Evolutionary conservation across 163 green algal species (phyloP), one percentile per base, ranked within the genome.

Genomic region (Prototheca stagnorum): DNA sequence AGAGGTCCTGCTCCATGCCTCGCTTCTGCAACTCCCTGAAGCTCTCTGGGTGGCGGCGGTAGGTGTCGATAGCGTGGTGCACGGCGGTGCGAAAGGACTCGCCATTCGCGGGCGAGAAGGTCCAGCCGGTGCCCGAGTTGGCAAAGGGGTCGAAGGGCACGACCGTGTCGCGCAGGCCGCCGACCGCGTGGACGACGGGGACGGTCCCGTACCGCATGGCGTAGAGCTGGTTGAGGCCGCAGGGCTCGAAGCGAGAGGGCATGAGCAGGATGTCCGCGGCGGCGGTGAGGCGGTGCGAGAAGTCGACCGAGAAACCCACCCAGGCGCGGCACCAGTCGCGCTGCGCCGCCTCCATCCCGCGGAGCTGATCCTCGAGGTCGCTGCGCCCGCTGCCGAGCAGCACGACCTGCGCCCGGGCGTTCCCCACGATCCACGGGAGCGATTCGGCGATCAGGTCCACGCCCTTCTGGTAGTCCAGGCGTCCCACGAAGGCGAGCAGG

Each of bases 381-480:
- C 74, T 65, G 5, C 84, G 65, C 23, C 90, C 90, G 31, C 56
- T 82, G 34, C 90, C 90, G 34, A 97, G 78, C 65, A 95, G 73
- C 21, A 97, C 72, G 27, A 99, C 70, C 75, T 98, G 90, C 20
- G 75, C 70, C n/a, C n/a, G n/a, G 8, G 77, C 57, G 26, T 94
- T 57, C 14, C 50, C 51, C 79, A 95, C 90, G 7, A 97, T 62
- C 86, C 87, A 93, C 26, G 85, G 73, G 50, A 83, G 80, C 61
- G 62, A 83, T 39, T 94, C 86, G 5, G 67, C 54, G 56, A 97
- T 94, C 9, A 97, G 64, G 72, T 95, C 88, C 35, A 94, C 84
- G 6, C 88, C 88, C 73, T 97, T 97, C 69, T 97, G 86, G 65
- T 95, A 85, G 70, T 95, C 86, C 56, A 93, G 58, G 4, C 80